Base-by-base conservation (phyloP, 2,329 filamentous ascomycete species). In the Cadophora gregata region DNA sequence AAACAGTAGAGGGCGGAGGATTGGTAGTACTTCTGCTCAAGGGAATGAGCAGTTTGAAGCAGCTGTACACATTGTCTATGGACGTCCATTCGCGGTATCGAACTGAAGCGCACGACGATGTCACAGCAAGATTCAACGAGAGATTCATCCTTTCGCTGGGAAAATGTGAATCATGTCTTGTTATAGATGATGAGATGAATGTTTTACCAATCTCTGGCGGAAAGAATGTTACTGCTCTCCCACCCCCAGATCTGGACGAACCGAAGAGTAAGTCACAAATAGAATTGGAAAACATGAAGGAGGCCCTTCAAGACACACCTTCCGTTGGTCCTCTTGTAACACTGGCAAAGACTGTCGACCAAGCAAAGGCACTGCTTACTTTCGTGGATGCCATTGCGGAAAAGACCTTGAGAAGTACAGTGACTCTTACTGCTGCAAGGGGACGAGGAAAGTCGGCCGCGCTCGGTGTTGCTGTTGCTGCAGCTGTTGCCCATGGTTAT, bases 391-490 rank as follows among this genome's bases (percentile, higher is more conserved):
- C 95, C 1, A 97, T 99, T 73, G 89, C 93, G 0, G 96, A 98
- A 79, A 99, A 99, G 85, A 97, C 94, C 0, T 81, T 99, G 72
- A 88, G 93, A 72, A 97, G 92, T 78, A 99, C 96, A 0, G 96
- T 99, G 42, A 92, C 96, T 0, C 80, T 99, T 72, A 99, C 96
- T 12, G 96, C 96, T 21, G 95, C 91, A 45, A 89, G 96, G 88
- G 96, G 96, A 79, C 90, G 96, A 75, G 96, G 96, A 80, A 99
- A 99, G 81, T 99, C 96, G 24, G 96, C 96, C 21, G 96, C 96
- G 29, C 86, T 99, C 75, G 96, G 96, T 80, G 90, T 99, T 61
- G 93, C 96, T 3, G 91, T 99, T 51, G 96, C 96, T 3, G 93
- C 96, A 2, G 96, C 96, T 1, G 87, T 99, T 53, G 95, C 96